Evolutionary conservation across 1,139 yeast species (phyloP).

Genomic region (Diutina catenulata): DNA sequence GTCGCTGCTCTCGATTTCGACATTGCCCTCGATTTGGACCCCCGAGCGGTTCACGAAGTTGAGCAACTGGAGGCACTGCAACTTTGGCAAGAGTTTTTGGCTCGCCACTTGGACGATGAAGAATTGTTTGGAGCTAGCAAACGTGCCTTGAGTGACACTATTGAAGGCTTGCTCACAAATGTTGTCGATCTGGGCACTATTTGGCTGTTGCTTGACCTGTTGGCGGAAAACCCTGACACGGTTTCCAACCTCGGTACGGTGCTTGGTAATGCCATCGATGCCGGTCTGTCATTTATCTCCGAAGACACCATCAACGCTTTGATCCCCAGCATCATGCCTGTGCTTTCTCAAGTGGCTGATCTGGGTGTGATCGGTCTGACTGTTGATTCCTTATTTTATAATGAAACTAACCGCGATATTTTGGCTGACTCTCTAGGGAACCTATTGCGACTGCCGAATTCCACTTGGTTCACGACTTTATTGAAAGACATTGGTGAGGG

Average conservation of each 20-base stretch:
- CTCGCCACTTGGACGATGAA: neutral
- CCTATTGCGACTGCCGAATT: slow-evolving; percentile 6
- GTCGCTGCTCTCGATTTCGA: neutral
- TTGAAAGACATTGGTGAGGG: slow-evolving; percentile 11
- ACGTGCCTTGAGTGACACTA: slow-evolving; percentile 1
- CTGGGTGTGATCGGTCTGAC: slow-evolving; percentile 3
- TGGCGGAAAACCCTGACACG: neutral
- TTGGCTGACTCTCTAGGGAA: slow-evolving; percentile 10
- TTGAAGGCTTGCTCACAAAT: neutral
- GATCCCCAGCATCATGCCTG: neutral
- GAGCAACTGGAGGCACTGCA: neutral
- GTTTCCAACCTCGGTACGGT: neutral
- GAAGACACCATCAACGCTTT: neutral
- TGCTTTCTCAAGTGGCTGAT: neutral
- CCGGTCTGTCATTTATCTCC: neutral
- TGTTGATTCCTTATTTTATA: neutral
- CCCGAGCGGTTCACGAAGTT: neutral
- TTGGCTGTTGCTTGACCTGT: neutral
- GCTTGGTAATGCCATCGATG: neutral
- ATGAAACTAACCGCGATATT: slow-evolving; percentile 1
- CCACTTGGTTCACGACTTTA: slow-evolving; percentile 5
- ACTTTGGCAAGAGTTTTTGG: no score
- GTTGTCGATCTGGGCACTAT: neutral
- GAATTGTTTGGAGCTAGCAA: neutral
- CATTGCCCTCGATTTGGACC: neutral